These are phyloP conservation scores for Oryza australiensis DNA, from an alignment of 176 grass and related monocot genomes.

Conservation along the genomic window DNA sequence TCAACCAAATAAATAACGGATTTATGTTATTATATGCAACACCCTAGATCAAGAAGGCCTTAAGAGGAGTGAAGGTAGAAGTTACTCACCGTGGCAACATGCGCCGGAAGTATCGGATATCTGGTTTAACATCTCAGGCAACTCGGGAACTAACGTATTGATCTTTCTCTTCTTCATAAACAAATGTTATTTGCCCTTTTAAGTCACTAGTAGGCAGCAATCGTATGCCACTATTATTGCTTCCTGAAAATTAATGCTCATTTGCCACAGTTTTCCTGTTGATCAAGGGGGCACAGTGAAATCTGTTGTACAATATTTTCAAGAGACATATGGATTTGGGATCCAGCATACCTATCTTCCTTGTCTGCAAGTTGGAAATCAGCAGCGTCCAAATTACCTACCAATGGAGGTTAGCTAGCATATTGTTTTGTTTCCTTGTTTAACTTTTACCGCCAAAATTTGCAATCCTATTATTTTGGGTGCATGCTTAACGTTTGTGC, in stretches of 20 bases:
- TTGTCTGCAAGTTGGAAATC: slow-evolving; percentile 84
- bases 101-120: slow-evolving; percentile 90
- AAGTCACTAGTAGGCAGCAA: neutral
- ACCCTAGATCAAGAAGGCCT: slow-evolving; percentile 86
- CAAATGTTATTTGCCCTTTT: neutral
- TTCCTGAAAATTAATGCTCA: neutral
- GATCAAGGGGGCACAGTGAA: slow-evolving; percentile 84
- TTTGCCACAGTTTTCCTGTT: slow-evolving; percentile 67
- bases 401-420: slow-evolving; percentile 83
- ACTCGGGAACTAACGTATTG: slow-evolving; percentile 82
- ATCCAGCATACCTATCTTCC: slow-evolving; percentile 89
- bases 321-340: slow-evolving; percentile 91
- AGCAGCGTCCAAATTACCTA: slow-evolving; percentile 89
- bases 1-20: neutral
- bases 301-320: slow-evolving; percentile 93
- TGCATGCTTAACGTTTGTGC: neutral
- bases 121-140: slow-evolving; percentile 75
- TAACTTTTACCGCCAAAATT: neutral
- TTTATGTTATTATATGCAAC: slow-evolving; percentile 10
- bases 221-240: neutral
- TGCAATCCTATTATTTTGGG: neutral
- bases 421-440: neutral
- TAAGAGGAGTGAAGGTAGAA: slow-evolving; percentile 91
- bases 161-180: neutral
- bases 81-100: slow-evolving; percentile 98